A percentile compares a stretch with the other conserved stretches of the same genome.
phyloP scores from a whole-genome alignment of 495 filamentous ascomycete genomes.

The Chaetomidium leptoderma region DNA sequence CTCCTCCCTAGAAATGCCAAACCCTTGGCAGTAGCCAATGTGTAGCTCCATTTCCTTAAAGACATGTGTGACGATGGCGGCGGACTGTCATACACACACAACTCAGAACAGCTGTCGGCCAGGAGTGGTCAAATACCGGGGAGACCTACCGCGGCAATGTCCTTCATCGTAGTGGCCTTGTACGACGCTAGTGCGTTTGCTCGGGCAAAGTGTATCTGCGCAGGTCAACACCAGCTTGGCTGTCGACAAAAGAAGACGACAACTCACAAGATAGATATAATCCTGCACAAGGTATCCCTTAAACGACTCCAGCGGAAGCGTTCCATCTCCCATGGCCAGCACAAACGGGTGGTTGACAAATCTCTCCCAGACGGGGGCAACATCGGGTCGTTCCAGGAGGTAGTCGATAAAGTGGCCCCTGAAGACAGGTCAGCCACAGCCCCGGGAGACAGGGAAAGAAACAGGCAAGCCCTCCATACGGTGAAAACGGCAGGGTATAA shows the following conservation, averaged over 20 bases:
- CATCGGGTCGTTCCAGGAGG: conserved; percentile 68
- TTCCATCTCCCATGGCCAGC: conserved; percentile 65
- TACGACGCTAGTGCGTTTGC: conserved; percentile 79
- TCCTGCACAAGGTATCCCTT: conserved; percentile 85
- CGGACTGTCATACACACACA: conserved; percentile 49
- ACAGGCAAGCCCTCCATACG: conserved; percentile 46
- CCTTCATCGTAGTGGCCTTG: conserved; percentile 69
- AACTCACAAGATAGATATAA: conserved; percentile 73
- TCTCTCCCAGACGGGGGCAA: conserved; percentile 62
- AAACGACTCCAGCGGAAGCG: conserved; percentile 66
- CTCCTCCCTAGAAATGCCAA: conserved; percentile 71
- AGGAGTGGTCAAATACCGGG: not conserved
- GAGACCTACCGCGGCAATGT: conserved; percentile 59
- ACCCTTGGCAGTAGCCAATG: conserved; percentile 69
- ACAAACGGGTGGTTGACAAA: conserved; percentile 82
- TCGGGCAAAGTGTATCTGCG: conserved; percentile 75
- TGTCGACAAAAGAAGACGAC: not conserved
- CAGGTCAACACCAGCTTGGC: not conserved
- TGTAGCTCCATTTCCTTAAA: conserved; percentile 76
- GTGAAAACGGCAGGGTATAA: conserved; percentile 72
- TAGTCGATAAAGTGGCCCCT: conserved; percentile 85
- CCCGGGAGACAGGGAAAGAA: not conserved
- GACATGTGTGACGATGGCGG: conserved; percentile 67
- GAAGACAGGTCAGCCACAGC: not conserved
- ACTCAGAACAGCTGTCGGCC: not conserved